Conservation (phyloP, 2,329 filamentous ascomycete genomes). For the Myriangium duriaei region DNA sequence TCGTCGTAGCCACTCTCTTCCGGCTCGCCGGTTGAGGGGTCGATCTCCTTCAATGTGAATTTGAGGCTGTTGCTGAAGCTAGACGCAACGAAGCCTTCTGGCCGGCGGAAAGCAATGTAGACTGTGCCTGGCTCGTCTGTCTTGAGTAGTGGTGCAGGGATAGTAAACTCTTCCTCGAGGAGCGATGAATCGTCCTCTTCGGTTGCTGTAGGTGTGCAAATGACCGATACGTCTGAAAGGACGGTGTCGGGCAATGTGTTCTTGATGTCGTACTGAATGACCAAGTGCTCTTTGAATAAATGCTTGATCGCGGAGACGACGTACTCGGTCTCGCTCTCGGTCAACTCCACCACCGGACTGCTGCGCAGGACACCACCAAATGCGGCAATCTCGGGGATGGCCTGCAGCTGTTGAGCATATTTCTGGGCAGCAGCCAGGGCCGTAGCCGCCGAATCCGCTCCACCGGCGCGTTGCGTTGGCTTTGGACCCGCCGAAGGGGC, state of each 20-base stretch:
- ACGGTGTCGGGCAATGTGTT: constrained; percentile 90
- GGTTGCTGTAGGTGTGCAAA: constrained; percentile 67
- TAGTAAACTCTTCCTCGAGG: constrained; percentile 77
- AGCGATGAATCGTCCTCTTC: constrained; percentile 66
- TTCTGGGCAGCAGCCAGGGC: constrained; percentile 74
- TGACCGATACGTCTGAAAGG: constrained; percentile 75
- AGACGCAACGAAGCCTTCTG: constrained; percentile 65
- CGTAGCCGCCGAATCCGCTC: constrained; percentile 56
- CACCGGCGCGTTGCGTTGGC: constrained; percentile 56
- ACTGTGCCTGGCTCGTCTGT: constrained; percentile 85
- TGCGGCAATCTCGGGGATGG: constrained; percentile 80
- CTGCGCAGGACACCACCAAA: constrained; percentile 91
- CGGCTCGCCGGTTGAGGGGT: constrained; percentile 82
- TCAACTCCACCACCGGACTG: constrained; percentile 72
- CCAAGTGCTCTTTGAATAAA: constrained; percentile 92
- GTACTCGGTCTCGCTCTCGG: constrained; percentile 95
- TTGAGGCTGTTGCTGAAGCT: constrained; percentile 88
- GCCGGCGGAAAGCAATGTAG: constrained; percentile 88
- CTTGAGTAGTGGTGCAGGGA: constrained; percentile 68
- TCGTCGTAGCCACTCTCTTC: constrained; percentile 92
- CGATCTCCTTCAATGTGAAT: constrained; percentile 96
- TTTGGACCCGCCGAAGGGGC: constrained; percentile 77
- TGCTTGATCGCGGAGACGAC: constrained; percentile 91
- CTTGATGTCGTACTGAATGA: constrained; percentile 93
- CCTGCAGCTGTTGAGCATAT: constrained; percentile 74